Evolutionary conservation across 2,329 filamentous ascomycete genomes (phyloP).

Genomic region (Pseudocercospora cruenta): DNA sequence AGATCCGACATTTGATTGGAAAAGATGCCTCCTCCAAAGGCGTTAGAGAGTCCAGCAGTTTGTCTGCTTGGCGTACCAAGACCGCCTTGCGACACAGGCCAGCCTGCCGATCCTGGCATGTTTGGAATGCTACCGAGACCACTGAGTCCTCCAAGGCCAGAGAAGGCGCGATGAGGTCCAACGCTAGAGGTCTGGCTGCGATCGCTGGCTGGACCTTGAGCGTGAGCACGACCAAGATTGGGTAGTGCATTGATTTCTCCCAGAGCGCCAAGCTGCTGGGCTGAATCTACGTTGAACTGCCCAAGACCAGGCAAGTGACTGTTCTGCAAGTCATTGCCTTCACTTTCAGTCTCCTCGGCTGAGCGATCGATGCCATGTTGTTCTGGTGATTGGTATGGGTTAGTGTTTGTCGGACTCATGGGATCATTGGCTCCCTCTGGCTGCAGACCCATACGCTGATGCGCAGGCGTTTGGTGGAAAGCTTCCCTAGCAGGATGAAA

Average conservation of each 20-base stretch:
- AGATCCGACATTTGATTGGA: constrained; percentile 78
- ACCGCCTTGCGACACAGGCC: constrained; percentile 66
- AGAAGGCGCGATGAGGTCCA: constrained; percentile 72
- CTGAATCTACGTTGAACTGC: constrained; percentile 32
- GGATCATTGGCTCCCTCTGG: constrained; percentile 61
- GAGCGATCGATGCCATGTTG: constrained; percentile 66
- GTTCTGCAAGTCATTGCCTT: constrained; percentile 35
- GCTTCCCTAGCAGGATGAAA: constrained; percentile 55
- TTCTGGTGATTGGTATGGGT: constrained; percentile 90
- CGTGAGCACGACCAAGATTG: constrained; percentile 43
- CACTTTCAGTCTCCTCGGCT: constrained; percentile 50
- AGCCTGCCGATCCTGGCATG: constrained; percentile 63
- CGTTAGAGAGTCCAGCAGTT: constrained; percentile 52
- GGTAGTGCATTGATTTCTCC: constrained; percentile 38
- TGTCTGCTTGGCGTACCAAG: constrained; percentile 74
- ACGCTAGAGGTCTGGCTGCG: constrained; percentile 91
- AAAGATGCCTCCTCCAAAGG: constrained; percentile 61
- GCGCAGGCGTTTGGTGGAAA: constrained; percentile 58
- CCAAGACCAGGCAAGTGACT: constrained; percentile 37
- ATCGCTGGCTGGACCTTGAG: constrained; percentile 69
- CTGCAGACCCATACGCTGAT: constrained; percentile 47
- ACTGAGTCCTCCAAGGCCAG: constrained; percentile 52
- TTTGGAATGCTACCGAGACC: constrained; percentile 50
- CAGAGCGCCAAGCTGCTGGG: constrained; percentile 36
- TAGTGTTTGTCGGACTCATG: constrained; percentile 90